These are phyloP conservation scores for Lepidium campestre DNA, from an alignment of 441 rosid species.

Conservation along the genomic window DNA sequence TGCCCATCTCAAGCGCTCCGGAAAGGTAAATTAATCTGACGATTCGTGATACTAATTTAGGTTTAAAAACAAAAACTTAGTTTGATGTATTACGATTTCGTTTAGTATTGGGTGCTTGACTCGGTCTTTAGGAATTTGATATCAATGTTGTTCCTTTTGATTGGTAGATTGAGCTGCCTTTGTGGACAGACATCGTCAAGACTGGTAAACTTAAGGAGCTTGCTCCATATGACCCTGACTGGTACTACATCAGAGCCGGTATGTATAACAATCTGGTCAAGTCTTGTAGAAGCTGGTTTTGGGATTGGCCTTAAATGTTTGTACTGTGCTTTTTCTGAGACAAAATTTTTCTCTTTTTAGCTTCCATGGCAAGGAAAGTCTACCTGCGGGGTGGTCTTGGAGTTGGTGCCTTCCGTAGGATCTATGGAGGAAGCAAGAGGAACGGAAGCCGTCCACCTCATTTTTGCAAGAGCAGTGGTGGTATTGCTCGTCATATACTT, in stretches of 20 bases:
- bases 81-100: too few species aligned
- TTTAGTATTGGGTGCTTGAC: neutral
- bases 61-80: too few species aligned
- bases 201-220: conserved; percentile 85
- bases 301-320: neutral
- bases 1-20: conserved; percentile 48
- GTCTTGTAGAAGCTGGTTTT: neutral
- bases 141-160: neutral
- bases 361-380: conserved; percentile 91
- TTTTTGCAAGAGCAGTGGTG: conserved; percentile 91
- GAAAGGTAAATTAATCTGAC: conserved; percentile 33
- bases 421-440: conserved; percentile 93
- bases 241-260: conserved; percentile 95
- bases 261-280: neutral
- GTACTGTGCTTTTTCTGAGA: neutral
- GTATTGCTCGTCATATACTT: conserved; percentile 83
- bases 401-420: conserved; percentile 85
- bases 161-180: conserved; percentile 73
- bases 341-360: conserved; percentile 24
- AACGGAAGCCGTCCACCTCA: conserved; percentile 90
- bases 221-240: conserved; percentile 94
- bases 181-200: conserved; percentile 91
- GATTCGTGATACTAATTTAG: neutral
- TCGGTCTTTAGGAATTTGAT: neutral
- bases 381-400: conserved; percentile 93